Base-by-base conservation (phyloP, 148 eudicot genomes). In the Limonium bicolor region DNA sequence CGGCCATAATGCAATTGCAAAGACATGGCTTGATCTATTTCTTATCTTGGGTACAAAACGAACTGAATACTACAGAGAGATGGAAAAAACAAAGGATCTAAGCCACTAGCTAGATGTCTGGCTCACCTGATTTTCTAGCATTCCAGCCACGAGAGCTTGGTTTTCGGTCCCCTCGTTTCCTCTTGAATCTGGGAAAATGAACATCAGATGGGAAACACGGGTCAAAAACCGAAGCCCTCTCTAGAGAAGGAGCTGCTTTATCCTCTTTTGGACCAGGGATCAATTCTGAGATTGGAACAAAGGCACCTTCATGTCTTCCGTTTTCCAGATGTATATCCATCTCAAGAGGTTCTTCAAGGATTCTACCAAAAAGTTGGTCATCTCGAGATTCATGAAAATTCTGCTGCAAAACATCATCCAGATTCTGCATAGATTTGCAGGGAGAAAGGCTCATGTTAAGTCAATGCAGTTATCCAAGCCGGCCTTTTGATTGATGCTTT, bases 141-240 rank as follows among this genome's bases (percentile, higher is more conserved):
- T 62, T 78, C 96, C 96, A 86, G 29, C 76, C 71, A 37, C 72
- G 63, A 1, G 80, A 60, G 20, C 84, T 84, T 37, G 84, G 81
- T 67, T 82, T 86, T 27, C 96, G 84, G 60, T 86, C 96, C 15
- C 93, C 93, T 41, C 96, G 70, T 56, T 86, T 86, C 53, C 93
- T 66, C 62, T 82, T 86, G 37, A 63, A 68, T 46, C 37, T 78
- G 20, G 81, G 74, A 36, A 75, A 43, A 22, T 60, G 72, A 12
- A 58, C 44, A 13, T 65, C 81, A 0, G 80, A 63, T 18, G 73
- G 63, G 49, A 86, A 49, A 54, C 76, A 58, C 8, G 76, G 51
- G 41, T 50, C 49, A 24, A 66, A 41, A n/a, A 51, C 56, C 29
- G 73, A 56, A 35, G 59, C 69, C 17, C 71, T 77, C 26, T 36